Conservation (phyloP, 2,329 filamentous ascomycete genomes). For the Pyricularia grisea region DNA sequence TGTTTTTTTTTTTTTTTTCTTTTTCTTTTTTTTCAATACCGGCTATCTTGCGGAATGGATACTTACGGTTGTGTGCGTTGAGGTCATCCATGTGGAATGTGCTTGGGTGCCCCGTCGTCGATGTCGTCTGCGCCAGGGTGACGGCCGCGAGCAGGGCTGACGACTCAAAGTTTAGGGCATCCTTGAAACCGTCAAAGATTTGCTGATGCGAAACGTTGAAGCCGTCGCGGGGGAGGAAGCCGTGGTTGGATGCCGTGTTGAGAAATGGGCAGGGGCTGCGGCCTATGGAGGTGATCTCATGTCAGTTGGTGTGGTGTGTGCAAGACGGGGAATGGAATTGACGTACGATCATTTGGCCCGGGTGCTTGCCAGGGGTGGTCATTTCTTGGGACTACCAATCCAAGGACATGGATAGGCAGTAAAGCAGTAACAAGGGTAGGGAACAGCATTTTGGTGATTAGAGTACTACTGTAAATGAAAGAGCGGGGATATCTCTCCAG, state of each 20-base stretch:
- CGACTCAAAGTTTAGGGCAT: slow-evolving; percentile 32
- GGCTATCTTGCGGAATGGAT: background rate
- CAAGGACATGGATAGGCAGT: background rate
- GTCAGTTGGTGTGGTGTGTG: too few species aligned
- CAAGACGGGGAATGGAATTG: background rate
- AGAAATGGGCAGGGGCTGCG: slow-evolving; percentile 40
- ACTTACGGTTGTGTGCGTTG: background rate
- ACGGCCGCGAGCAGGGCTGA: slow-evolving; percentile 30
- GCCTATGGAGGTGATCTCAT: slow-evolving; percentile 12
- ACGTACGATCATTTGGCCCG: background rate
- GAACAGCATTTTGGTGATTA: background rate
- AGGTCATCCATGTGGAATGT: slow-evolving; percentile 4
- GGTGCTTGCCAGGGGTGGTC: background rate
- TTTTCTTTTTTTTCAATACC: too few species aligned
- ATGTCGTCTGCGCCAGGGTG: slow-evolving; percentile 27
- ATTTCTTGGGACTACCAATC: background rate
- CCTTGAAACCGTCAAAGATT: slow-evolving; percentile 26
- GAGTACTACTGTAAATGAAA: too few species aligned
- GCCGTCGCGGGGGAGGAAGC: slow-evolving; percentile 36
- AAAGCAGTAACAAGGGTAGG: background rate
- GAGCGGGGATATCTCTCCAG: background rate
- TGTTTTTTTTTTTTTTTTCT: background rate
- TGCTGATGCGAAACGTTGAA: slow-evolving; percentile 27
- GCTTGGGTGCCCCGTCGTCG: slow-evolving; percentile 32
- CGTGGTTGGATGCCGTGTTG: slow-evolving; percentile 42